phyloP scores from a whole-genome alignment of 2,329 filamentous ascomycete species.

The Monilinia fructigena region DNA sequence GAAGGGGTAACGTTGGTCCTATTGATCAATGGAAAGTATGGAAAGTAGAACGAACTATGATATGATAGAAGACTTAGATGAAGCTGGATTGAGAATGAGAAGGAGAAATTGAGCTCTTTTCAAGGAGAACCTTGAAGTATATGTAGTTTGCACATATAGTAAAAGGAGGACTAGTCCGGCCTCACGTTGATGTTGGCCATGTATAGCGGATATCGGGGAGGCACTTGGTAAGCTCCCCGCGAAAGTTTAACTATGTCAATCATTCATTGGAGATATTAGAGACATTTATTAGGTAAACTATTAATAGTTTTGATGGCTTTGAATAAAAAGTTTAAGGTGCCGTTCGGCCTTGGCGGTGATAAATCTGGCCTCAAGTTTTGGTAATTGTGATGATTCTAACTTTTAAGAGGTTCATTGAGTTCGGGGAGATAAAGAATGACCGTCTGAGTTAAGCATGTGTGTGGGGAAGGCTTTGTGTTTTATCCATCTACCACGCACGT shows the following conservation, averaged over 20 bases:
- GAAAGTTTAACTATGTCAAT: neutral
- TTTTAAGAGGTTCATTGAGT: neutral
- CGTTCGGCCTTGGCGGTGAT: neutral
- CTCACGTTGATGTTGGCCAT: no score
- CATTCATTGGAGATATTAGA: neutral
- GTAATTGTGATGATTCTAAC: neutral
- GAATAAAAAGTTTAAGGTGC: neutral
- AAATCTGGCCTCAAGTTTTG: neutral
- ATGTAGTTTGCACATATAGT: neutral
- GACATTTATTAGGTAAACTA: neutral
- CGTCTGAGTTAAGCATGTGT: no score
- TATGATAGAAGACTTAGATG: neutral
- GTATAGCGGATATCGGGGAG: neutral
- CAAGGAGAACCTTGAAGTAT: neutral
- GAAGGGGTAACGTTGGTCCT: neutral
- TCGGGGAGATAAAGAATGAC: conserved; percentile 7
- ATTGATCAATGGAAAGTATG: neutral
- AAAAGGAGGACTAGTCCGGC: neutral
- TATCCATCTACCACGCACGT: neutral
- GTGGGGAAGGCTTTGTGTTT: no score
- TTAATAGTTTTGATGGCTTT: no score
- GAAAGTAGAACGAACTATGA: neutral
- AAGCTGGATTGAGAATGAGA: neutral
- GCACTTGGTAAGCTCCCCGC: conserved; percentile 5
- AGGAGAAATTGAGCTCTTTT: neutral